phyloP scores from a whole-genome alignment of 2,329 filamentous ascomycete genomes.

The Helicocarpus griseus region DNA sequence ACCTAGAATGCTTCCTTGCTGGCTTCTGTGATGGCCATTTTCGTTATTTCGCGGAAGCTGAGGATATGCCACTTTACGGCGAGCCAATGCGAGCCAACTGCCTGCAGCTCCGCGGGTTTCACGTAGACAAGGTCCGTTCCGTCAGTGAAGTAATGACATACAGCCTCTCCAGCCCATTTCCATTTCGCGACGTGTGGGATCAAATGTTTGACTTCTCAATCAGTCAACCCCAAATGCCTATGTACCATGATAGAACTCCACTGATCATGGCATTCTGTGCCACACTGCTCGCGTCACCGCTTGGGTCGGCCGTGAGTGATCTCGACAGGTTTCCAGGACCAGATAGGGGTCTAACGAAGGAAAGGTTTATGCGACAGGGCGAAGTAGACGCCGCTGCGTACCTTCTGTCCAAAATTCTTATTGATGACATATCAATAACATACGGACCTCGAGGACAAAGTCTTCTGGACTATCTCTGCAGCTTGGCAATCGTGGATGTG shows the following conservation, averaged over 20 bases:
- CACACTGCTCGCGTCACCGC: background rate
- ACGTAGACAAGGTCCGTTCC: constrained; percentile 1
- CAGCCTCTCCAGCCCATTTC: background rate
- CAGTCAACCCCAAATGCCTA: constrained; percentile 1
- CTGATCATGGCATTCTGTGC: constrained; percentile 1
- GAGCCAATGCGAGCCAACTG: background rate
- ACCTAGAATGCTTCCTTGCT: constrained; percentile 2
- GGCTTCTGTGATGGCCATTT: constrained; percentile 1
- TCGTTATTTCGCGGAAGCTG: constrained; percentile 1
- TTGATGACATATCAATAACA: background rate
- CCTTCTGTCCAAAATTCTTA: background rate
- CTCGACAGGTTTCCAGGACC: background rate
- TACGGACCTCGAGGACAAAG: background rate
- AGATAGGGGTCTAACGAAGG: background rate
- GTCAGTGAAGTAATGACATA: constrained; percentile 2
- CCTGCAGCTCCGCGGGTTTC: constrained; percentile 2
- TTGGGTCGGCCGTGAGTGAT: background rate
- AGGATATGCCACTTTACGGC: constrained; percentile 1
- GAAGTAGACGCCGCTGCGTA: constrained; percentile 1
- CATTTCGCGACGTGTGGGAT: constrained; percentile 2
- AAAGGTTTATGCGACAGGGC: constrained; percentile 2
- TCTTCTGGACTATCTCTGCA: background rate
- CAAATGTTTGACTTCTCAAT: constrained; percentile 2
- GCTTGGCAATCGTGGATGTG: background rate
- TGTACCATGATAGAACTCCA: constrained; percentile 1